These are phyloP conservation scores for Megacollybia marginata DNA, from an alignment of 768 basidiomycete genomes.

Conservation along the genomic window DNA sequence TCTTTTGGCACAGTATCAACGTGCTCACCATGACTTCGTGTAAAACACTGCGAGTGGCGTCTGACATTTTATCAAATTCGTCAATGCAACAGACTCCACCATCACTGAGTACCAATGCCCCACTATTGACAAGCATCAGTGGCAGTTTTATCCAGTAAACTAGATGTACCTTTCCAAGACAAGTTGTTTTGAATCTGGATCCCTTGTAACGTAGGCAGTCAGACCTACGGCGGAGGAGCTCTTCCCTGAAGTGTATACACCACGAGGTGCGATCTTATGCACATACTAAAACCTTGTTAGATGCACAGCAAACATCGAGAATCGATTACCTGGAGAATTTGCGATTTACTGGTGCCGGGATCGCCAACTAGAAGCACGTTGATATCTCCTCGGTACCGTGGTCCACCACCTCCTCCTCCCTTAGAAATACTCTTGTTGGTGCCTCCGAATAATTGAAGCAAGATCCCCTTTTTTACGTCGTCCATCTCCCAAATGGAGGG, in stretches of 20 bases:
- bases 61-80: conserved; percentile 99
- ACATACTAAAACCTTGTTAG: conserved; percentile 63
- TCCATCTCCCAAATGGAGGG: conserved; percentile 98
- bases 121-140: conserved; percentile 36
- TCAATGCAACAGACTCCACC: conserved; percentile 99
- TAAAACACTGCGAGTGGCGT: conserved; percentile 92
- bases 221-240: conserved; percentile 98
- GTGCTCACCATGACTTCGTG: conserved; percentile 91
- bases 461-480: conserved; percentile 97
- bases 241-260: conserved; percentile 96
- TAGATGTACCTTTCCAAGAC: conserved; percentile 79
- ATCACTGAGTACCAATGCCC: conserved; percentile 89
- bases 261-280: conserved; percentile 96
- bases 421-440: conserved; percentile 93
- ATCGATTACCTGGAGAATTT: conserved; percentile 71
- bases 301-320: not conserved
- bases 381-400: conserved; percentile 95
- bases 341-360: conserved; percentile 94
- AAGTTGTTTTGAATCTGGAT: conserved; percentile 96
- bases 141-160: not conserved
- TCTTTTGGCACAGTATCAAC: not conserved
- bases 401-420: conserved; percentile 93
- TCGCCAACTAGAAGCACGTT: conserved; percentile 97
- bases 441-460: conserved; percentile 94
- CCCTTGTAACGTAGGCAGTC: conserved; percentile 96